Evolutionary conservation across 495 filamentous ascomycete genomes (phyloP).

Genomic region (Aspergillus kassunensis): DNA sequence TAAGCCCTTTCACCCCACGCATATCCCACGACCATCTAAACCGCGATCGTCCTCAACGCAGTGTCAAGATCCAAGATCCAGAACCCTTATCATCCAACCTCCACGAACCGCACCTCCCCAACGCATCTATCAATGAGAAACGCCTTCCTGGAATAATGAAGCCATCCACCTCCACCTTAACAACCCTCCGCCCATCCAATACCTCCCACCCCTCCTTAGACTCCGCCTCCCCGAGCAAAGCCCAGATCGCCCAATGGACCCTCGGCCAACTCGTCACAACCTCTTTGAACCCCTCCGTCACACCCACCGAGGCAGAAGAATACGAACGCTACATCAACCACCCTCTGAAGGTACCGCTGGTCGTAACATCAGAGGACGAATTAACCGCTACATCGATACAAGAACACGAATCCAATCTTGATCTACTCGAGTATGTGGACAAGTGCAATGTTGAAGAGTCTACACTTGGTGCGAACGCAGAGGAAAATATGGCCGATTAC

Average conservation of each 20-base stretch:
- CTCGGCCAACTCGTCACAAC: constrained; percentile 78
- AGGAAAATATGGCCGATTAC: constrained; percentile 72
- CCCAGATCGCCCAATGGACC: constrained; percentile 74
- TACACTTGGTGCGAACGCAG: constrained; percentile 37
- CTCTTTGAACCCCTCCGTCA: constrained; percentile 76
- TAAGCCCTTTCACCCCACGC: constrained; percentile 79
- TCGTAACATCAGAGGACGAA: constrained; percentile 67
- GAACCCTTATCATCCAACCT: constrained; percentile 11
- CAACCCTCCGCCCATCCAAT: constrained; percentile 15
- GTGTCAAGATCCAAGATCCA: constrained; percentile 45
- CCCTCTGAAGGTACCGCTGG: constrained; percentile 83
- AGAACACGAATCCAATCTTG: constrained; percentile 49
- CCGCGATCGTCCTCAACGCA: constrained; percentile 39
- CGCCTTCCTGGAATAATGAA: constrained; percentile 41
- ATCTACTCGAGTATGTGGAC: constrained; percentile 72
- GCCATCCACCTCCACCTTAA: constrained; percentile 27
- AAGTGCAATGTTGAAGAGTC: constrained; percentile 39
- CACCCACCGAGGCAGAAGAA: constrained; percentile 68
- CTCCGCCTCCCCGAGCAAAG: constrained; percentile 47
- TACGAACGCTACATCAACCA: constrained; percentile 90
- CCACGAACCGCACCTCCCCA: constrained; percentile 17
- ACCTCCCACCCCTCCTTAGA: constrained; percentile 24
- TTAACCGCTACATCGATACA: constrained; percentile 39
- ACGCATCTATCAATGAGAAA: constrained; percentile 32
- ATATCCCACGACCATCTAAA: constrained; percentile 39